Percentiles rank a stretch among this genome's conserved stretches.
Evolutionary conservation across 176 grass and related monocot species (phyloP).

Genomic region (Cocos nucifera): DNA sequence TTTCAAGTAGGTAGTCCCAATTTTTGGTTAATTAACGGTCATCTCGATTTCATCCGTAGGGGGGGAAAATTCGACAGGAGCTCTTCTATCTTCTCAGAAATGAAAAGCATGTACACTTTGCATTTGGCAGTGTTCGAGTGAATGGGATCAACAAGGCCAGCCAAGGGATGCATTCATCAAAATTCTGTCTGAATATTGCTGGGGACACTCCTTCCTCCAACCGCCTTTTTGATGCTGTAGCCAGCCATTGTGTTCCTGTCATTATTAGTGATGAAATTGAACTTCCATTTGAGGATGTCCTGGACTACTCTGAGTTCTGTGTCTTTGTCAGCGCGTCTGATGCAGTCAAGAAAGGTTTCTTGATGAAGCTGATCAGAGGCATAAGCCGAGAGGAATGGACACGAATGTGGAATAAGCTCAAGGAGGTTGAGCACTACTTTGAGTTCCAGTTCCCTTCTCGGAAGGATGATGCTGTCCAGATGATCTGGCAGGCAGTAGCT

Average conservation of each 20-base stretch:
- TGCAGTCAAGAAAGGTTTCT: slow-evolving; percentile 46
- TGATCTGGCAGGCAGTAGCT: slow-evolving; percentile 67
- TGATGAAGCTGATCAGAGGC: slow-evolving; percentile 47
- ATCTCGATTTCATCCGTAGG: slow-evolving; percentile 20
- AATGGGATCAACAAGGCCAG: slow-evolving; percentile 43
- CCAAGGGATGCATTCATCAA: slow-evolving; percentile 43
- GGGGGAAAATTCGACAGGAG: slow-evolving; percentile 53
- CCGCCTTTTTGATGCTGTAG: slow-evolving; percentile 52
- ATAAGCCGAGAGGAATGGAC: slow-evolving; percentile 45
- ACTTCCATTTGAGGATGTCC: slow-evolving; percentile 55
- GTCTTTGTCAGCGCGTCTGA: slow-evolving; percentile 36
- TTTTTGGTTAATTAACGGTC: no score
- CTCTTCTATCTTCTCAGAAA: slow-evolving; percentile 66
- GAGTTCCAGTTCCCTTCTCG: slow-evolving; percentile 48
- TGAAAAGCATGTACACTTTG: slow-evolving; percentile 56
- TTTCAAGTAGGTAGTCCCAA: no score
- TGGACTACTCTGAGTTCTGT: slow-evolving; percentile 53
- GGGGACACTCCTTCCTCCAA: slow-evolving; percentile 64
- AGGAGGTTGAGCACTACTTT: slow-evolving; percentile 50
- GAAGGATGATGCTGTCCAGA: slow-evolving; percentile 52
- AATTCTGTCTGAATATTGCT: slow-evolving; percentile 61
- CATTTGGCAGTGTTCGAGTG: slow-evolving; percentile 50
- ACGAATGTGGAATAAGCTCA: slow-evolving; percentile 45
- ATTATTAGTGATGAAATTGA: slow-evolving; percentile 61
- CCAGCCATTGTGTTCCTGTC: slow-evolving; percentile 52